phyloP scores from a whole-genome alignment of 106 monocot species.

The Dioscorea alata region DNA sequence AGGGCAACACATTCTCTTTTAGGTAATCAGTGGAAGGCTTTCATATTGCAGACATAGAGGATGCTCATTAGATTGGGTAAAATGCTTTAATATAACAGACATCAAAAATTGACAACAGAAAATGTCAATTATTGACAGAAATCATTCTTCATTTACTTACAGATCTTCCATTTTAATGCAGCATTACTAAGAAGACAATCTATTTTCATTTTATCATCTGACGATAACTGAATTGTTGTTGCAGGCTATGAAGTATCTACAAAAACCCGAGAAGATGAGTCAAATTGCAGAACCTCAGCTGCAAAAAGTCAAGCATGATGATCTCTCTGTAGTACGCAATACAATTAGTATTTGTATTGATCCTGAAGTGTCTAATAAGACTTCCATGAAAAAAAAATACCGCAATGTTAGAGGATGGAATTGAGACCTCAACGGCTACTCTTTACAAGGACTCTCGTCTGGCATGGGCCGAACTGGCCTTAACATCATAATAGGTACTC shows the following conservation, averaged over 20 bases:
- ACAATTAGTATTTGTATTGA: conserved; percentile 65
- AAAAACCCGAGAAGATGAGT: conserved; percentile 52
- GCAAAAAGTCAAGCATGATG: conserved; percentile 51
- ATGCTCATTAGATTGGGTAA: conserved; percentile 77
- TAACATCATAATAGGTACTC: conserved; percentile 23
- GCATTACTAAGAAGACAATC: background rate
- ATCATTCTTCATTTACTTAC: background rate
- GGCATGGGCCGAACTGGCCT: conserved; percentile 70
- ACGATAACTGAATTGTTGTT: background rate
- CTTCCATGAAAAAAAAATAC: conserved; percentile 77
- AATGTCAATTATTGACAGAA: background rate
- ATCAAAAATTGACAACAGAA: background rate
- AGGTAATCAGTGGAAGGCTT: conserved; percentile 83
- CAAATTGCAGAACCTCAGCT: conserved; percentile 70
- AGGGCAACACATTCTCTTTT: conserved; percentile 66
- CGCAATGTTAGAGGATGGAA: conserved; percentile 71
- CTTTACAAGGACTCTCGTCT: conserved; percentile 65
- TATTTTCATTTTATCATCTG: background rate
- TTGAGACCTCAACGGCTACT: conserved; percentile 65
- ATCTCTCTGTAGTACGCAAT: conserved; percentile 54
- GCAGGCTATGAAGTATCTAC: conserved; percentile 67
- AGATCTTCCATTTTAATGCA: background rate
- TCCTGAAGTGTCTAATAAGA: conserved; percentile 67
- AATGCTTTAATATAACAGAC: background rate
- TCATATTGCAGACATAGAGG: conserved; percentile 63